Conservation (phyloP, 306 rosid species). For the Dalbergia oliveri region DNA sequence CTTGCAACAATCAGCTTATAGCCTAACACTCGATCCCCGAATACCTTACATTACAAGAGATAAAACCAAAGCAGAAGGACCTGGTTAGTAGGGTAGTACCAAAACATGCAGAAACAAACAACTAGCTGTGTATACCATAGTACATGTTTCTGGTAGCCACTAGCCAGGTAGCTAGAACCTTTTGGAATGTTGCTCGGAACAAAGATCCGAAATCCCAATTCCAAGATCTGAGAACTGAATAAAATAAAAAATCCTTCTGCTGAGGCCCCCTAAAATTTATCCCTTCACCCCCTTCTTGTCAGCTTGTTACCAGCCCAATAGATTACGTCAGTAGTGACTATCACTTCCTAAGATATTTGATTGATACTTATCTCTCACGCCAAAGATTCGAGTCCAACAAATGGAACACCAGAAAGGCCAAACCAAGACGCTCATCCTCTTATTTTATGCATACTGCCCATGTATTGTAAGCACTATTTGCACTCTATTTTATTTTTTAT, state of each 20-base stretch:
- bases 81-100: neutral
- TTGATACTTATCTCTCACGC: conserved; percentile 42
- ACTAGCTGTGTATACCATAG: conserved; percentile 28
- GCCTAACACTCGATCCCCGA: neutral
- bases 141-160: conserved; percentile 35
- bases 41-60: too few species aligned
- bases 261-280: neutral
- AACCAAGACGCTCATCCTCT: conserved; percentile 23
- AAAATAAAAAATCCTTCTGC: too few species aligned
- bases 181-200: conserved; percentile 63
- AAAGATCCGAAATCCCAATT: conserved; percentile 45
- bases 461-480: neutral
- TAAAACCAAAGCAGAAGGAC: too few species aligned
- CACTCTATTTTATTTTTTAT: neutral
- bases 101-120: conserved; percentile 55
- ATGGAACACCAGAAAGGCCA: neutral
- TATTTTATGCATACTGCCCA: conserved; percentile 16
- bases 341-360: conserved; percentile 37
- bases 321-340: conserved; percentile 34
- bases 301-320: conserved; percentile 31
- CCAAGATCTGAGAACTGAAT: too few species aligned
- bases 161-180: conserved; percentile 54
- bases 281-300: conserved; percentile 30
- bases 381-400: conserved; percentile 48
- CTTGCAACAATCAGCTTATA: conserved; percentile 11